These are phyloP conservation scores for Amniculicola lignicola DNA, from an alignment of 495 filamentous ascomycete species.

Conservation along the genomic window DNA sequence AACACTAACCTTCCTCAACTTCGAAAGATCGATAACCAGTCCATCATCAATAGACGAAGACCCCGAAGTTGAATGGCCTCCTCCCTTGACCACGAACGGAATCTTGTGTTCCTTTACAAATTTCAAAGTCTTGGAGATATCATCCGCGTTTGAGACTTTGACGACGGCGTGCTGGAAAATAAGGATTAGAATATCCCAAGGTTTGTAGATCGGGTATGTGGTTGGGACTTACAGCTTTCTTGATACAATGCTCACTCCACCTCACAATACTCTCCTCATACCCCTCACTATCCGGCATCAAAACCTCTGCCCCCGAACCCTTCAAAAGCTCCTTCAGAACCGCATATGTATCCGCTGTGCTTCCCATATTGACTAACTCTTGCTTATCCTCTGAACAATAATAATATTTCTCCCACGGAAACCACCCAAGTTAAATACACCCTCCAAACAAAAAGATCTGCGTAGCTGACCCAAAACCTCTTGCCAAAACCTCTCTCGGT, in stretches of 20 bases:
- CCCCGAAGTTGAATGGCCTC: slow-evolving; percentile 53
- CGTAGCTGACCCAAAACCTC: too few species aligned
- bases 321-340: slow-evolving; percentile 3
- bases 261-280: slow-evolving; percentile 37
- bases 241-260: slow-evolving; percentile 35
- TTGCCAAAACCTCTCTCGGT: too few species aligned
- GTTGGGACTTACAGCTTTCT: slow-evolving; percentile 30
- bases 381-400: too few species aligned
- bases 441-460: too few species aligned
- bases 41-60: slow-evolving; percentile 51
- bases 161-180: slow-evolving; percentile 45
- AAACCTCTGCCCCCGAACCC: slow-evolving; percentile 6
- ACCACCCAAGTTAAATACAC: too few species aligned
- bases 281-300: slow-evolving; percentile 16
- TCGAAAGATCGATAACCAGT: slow-evolving; percentile 55
- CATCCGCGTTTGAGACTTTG: slow-evolving; percentile 38
- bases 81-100: slow-evolving; percentile 52
- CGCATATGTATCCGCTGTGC: slow-evolving; percentile 10
- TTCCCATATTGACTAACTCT: slow-evolving; percentile 12
- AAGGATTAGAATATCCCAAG: not conserved
- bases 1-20: slow-evolving; percentile 51
- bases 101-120: slow-evolving; percentile 48
- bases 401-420: too few species aligned
- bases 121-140: slow-evolving; percentile 45
- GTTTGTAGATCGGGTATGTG: not conserved